Base-by-base conservation (phyloP, 208 protist species). In the Herpetomonas samuelpessoai region DNA sequence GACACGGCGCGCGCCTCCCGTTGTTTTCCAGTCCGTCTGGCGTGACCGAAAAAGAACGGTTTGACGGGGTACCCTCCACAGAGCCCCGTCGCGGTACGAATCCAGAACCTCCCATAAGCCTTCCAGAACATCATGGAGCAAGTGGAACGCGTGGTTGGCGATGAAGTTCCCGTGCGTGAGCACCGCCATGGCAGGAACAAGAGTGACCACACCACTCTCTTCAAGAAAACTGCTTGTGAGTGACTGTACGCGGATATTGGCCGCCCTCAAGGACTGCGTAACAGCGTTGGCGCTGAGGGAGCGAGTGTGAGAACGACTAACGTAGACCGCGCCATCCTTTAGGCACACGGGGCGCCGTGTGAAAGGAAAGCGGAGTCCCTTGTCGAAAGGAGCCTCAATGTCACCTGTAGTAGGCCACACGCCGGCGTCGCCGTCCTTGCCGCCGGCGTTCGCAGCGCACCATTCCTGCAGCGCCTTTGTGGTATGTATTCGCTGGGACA, bases 121-220 rank as follows among this genome's bases (percentile, higher is more conserved):
- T 57, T 69, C 68, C 9, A 75, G 61, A 2, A 62, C 53, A 38
- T 75, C 68, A 0, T 63, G 68, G 45, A 75, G 29, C 31, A 75
- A 62, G 44, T 75, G 68, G 12, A 69, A 58, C 24, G 64, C 62
- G 57, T 75, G 68, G 19, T 45, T 75, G 9, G 68, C 49, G 46
- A 64, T 65, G 55, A 63, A 75, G 39, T 41, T 25, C 2, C 56
- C 68, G 2, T 45, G 45, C 16, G 65, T 19, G 9, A 75, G 50
- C 19, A 75, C 22, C 6, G 56, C 68, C 68, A 75, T 62, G 19
- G 62, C 62, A 3, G 68, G 62, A 29, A 75, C 57, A 19, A 69
- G 51, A 25, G 44, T 53, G 54, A 68, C 27, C 35, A 45, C 3
- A 31, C 38, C 35, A 6, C 35, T 14, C 35, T 41, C 35, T 41